Base-by-base conservation (phyloP, 331 rosid species). In the Acacia concinna region DNA sequence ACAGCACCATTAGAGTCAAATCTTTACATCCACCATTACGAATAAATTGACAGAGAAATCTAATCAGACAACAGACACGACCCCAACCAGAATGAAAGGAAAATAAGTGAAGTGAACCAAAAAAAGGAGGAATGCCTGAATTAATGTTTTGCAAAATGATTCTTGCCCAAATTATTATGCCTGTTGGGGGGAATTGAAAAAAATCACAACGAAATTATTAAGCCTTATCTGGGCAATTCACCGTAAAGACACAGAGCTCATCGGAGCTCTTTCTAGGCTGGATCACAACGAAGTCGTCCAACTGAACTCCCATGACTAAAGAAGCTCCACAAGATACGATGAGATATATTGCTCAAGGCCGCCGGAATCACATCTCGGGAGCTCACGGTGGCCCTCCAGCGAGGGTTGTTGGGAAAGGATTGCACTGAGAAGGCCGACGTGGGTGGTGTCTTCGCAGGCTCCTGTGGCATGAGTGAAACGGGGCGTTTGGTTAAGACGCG, bases 151-250 rank as follows among this genome's bases (percentile, higher is more conserved):
- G 49, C 28, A 37, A 66, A 66, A 5, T 0, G 8, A 38, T 31
- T 64, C 69, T 32, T n/a, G 10, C 3, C 5, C 5, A 2, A 17
- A 17, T 17, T 17, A 63, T 32, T 18, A 15, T 28, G n/a, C 8
- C 10, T 8, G 25, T 63, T 18, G 4, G 21, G 9, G 1, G 12
- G 44, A 21, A 4, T 1, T 15, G 51, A 4, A 46, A 6, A 9
- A 37, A 30, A 32, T n/a, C n/a, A n/a, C n/a, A n/a, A n/a, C n/a
- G n/a, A n/a, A n/a, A n/a, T n/a, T n/a, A n/a, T n/a, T n/a, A n/a
- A n/a, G 95, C 91, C 78, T 91, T 84, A 77, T 93, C 95, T 8
- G 98, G 98, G 64, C 98, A 93, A 74, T 90, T 93, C 63, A 93
- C 87, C 1, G 98, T 93, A 37, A 91, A 82, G 64, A 91, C 78